A percentile compares a stretch with the other conserved stretches of the same genome.
Conservation (phyloP, 2,329 filamentous ascomycete species). For the Hymenoscyphus repandus region DNA sequence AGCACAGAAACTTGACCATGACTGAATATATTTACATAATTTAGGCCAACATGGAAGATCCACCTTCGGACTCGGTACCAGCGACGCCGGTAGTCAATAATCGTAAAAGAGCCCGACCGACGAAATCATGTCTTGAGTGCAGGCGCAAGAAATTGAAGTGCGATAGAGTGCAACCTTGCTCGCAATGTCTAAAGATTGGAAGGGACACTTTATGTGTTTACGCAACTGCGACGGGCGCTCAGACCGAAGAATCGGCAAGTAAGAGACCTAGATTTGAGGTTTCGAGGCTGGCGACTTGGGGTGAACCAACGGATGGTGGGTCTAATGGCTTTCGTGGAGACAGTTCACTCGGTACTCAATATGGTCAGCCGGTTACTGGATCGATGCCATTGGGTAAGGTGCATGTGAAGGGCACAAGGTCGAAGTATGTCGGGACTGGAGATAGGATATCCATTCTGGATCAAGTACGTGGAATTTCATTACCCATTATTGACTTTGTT, state of each 20-base stretch:
- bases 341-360: no score
- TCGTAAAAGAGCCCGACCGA: conserved; percentile 40
- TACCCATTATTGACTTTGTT: no score
- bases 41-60: no score
- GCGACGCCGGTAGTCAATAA: neutral
- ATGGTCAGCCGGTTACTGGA: neutral
- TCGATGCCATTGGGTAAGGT: neutral
- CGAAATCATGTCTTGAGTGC: conserved; percentile 52
- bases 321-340: no score
- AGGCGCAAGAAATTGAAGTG: conserved; percentile 53
- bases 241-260: neutral
- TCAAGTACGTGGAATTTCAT: conserved; percentile 2
- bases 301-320: neutral
- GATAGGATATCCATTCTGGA: conserved; percentile 4
- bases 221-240: neutral
- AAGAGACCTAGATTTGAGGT: conserved; percentile 8
- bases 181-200: conserved; percentile 39
- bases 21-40: no score
- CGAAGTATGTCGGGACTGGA: conserved; percentile 7
- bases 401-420: conserved; percentile 1
- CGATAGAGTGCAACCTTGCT: conserved; percentile 49
- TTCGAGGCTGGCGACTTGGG: conserved; percentile 1
- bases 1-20: no score
- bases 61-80: neutral
- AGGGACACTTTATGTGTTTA: conserved; percentile 4